phyloP scores from a whole-genome alignment of 306 rosid genomes.

The Chamaecrista fasciculata region DNA sequence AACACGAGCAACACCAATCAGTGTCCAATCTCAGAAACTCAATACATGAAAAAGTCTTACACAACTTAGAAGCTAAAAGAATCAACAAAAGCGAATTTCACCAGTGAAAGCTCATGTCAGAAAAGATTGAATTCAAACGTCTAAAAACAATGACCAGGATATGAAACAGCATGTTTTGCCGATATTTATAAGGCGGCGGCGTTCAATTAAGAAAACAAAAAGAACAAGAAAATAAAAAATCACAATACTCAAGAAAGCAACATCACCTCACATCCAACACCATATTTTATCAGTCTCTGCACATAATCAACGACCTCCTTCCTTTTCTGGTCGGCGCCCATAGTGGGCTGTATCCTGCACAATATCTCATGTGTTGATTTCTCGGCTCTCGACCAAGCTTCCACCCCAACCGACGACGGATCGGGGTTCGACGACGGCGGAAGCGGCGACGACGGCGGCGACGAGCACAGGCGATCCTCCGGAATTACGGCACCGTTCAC shows the following conservation, averaged over 20 bases:
- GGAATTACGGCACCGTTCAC: constrained; percentile 37
- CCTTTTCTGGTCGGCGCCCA: constrained; percentile 42
- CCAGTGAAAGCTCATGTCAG: neutral
- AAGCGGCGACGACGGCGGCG: constrained; percentile 47
- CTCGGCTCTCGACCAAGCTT: constrained; percentile 43
- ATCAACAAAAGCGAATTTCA: constrained; percentile 15
- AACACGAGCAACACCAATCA: constrained; percentile 18
- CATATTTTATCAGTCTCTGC: constrained; percentile 36
- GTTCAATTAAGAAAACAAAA: neutral
- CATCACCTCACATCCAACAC: constrained; percentile 47
- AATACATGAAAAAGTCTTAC: neutral
- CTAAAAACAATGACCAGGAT: neutral
- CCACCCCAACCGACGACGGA: constrained; percentile 32
- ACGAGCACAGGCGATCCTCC: constrained; percentile 48
- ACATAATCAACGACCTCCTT: constrained; percentile 47
- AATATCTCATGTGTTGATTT: constrained; percentile 37
- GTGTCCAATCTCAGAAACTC: neutral
- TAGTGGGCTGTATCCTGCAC: constrained; percentile 42
- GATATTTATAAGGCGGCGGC: neutral
- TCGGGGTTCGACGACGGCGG: constrained; percentile 30
- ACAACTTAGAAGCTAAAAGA: constrained; percentile 8
- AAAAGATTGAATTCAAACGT: neutral
- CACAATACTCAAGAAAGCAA: neutral
- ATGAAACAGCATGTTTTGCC: neutral
- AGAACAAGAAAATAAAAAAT: neutral